phyloP scores from a whole-genome alignment of 208 protist genomes.

The Leishmania tropica region DNA sequence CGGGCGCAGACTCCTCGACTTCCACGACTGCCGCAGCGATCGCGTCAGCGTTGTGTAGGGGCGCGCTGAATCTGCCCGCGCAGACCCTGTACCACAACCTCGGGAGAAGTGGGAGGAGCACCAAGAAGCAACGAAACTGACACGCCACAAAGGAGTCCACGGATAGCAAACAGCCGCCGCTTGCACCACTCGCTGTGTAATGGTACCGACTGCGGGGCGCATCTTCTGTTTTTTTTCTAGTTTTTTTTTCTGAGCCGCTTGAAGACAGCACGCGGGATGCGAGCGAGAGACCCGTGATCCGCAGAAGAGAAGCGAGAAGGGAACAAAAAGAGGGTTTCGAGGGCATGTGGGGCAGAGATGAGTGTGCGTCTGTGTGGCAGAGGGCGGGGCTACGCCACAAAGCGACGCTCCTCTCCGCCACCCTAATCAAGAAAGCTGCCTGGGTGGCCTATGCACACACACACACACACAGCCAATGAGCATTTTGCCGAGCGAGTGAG shows the following conservation, averaged over 20 bases:
- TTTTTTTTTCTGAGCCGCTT: neutral
- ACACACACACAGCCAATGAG: neutral
- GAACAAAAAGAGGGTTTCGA: neutral
- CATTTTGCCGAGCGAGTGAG: neutral
- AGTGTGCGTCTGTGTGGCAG: neutral
- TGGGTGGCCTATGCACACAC: neutral
- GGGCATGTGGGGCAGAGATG: neutral
- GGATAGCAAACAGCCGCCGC: neutral
- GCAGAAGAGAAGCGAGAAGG: neutral
- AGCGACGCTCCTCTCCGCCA: neutral
- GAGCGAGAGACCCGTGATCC: neutral
- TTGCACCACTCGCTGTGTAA: too few relatives aligned
- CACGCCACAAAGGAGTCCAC: neutral
- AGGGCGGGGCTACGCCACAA: neutral
- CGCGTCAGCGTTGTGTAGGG: conserved; percentile 21
- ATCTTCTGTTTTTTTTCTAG: neutral
- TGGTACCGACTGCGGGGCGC: neutral
- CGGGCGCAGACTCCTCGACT: conserved; percentile 35
- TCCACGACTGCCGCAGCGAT: conserved; percentile 67
- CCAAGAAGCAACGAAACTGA: neutral
- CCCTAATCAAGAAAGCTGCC: neutral
- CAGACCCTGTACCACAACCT: neutral
- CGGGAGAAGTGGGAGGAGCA: neutral
- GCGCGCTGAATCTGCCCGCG: neutral
- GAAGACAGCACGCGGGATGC: neutral